phyloP scores from a whole-genome alignment of 2,329 filamentous ascomycete genomes.

The Chalaropsis ovoidea region DNA sequence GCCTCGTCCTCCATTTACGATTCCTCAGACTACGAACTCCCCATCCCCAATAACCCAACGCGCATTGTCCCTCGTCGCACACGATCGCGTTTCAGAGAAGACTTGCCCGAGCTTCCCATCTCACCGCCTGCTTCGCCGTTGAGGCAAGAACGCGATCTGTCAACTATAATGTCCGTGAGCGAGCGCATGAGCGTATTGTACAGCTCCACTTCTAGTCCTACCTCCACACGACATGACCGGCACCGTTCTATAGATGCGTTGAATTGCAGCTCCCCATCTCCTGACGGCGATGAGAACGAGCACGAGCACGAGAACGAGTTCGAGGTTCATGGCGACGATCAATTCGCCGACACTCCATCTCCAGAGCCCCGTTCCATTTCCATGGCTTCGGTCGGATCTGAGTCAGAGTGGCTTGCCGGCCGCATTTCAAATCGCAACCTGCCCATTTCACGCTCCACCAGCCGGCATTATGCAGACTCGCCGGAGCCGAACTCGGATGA shows the following conservation, averaged over 20 bases:
- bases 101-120: conserved; percentile 73
- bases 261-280: conserved; percentile 18
- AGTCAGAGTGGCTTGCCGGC: conserved; percentile 90
- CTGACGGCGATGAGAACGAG: conserved; percentile 27
- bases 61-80: conserved; percentile 59
- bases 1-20: conserved; percentile 27
- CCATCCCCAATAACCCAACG: conserved; percentile 32
- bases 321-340: not conserved
- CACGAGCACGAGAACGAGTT: conserved; percentile 24
- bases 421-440: conserved; percentile 33
- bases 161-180: conserved; percentile 25
- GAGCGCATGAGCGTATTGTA: conserved; percentile 22
- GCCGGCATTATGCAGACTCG: conserved; percentile 37
- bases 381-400: conserved; percentile 86
- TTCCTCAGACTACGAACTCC: conserved; percentile 28
- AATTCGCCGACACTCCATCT: conserved; percentile 32
- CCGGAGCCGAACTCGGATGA: conserved; percentile 47
- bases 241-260: conserved; percentile 25
- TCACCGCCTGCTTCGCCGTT: conserved; percentile 66
- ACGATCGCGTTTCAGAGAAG: conserved; percentile 83
- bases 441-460: conserved; percentile 28
- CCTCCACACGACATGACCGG: conserved; percentile 13
- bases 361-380: conserved; percentile 62
- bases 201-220: conserved; percentile 19
- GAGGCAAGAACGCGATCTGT: conserved; percentile 22